Percentiles rank a stretch among this genome's conserved stretches.
Conservation (phyloP, 352 stramenopile species). For the Globisporangium cylindrosporum region DNA sequence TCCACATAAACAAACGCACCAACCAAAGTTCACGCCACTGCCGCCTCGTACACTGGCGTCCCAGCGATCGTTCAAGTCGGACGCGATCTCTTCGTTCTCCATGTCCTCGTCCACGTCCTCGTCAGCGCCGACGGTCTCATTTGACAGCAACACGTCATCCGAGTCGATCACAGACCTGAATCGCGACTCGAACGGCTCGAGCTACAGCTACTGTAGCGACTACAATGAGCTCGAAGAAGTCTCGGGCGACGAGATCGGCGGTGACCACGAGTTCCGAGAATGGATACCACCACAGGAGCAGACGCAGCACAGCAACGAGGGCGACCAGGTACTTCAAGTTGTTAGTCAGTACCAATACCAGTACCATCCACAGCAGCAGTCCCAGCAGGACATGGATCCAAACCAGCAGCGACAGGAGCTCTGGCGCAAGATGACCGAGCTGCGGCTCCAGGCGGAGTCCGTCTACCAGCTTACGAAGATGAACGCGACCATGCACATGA, state of each 20-base stretch:
- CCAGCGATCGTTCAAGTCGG: constrained; percentile 1
- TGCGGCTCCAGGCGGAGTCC: constrained; percentile 53
- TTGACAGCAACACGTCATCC: constrained; percentile 10
- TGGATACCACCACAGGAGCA: not conserved
- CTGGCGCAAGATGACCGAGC: constrained; percentile 48
- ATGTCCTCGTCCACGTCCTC: not conserved
- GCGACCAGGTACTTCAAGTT: not conserved
- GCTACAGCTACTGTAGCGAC: constrained; percentile 10
- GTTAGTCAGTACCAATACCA: constrained; percentile 4
- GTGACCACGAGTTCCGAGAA: not conserved
- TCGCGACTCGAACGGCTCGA: constrained; percentile 7
- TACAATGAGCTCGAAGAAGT: constrained; percentile 5
- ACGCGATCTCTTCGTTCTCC: constrained; percentile 1
- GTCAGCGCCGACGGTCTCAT: constrained; percentile 1
- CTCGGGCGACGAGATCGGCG: constrained; percentile 20
- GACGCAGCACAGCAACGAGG: not conserved
- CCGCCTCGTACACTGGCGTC: not conserved
- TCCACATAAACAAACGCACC: constrained; percentile 7
- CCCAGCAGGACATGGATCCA: not conserved
- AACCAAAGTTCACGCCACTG: not conserved
- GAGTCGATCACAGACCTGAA: constrained; percentile 1
- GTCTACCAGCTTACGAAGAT: constrained; percentile 61
- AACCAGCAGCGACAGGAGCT: constrained; percentile 25
- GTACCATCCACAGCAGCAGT: not conserved
- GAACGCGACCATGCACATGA: constrained; percentile 32